Conservation (phyloP, 345 rosid species). For the Salix koriyanagi region DNA sequence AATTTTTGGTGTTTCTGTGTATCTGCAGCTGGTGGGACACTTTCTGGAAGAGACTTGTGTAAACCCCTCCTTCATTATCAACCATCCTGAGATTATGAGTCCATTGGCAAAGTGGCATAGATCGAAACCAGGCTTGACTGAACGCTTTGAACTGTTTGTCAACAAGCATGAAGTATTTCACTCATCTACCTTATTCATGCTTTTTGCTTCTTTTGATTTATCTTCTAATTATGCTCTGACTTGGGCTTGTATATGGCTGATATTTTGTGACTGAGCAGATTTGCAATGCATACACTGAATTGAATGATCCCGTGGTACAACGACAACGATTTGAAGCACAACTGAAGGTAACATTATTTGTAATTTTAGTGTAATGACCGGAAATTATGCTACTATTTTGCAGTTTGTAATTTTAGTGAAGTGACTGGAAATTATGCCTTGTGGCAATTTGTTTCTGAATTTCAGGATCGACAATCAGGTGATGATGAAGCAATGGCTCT, state of each 20-base stretch:
- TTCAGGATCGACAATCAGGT: constrained; percentile 83
- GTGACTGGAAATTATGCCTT: neutral
- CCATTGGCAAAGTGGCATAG: constrained; percentile 89
- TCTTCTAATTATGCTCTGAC: too few species aligned
- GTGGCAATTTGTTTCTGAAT: neutral
- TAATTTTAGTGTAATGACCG: neutral
- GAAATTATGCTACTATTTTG: neutral
- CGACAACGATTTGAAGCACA: constrained; percentile 91
- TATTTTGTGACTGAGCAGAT: constrained; percentile 37
- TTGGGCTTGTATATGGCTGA: neutral
- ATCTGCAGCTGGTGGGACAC: constrained; percentile 85
- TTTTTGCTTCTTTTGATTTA: neutral
- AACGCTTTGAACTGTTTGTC: constrained; percentile 85
- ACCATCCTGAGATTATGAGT: constrained; percentile 93
- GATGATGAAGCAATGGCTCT: constrained; percentile 98
- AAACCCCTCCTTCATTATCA: constrained; percentile 86
- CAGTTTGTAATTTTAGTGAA: neutral
- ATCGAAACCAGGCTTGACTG: constrained; percentile 64
- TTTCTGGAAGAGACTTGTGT: constrained; percentile 87
- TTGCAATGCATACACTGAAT: constrained; percentile 94
- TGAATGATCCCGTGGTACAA: constrained; percentile 95
- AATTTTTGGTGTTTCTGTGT: constrained; percentile 2
- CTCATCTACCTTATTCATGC: neutral
- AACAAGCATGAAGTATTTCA: constrained; percentile 79
- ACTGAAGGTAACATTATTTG: constrained; percentile 57